Percentiles rank a stretch among this genome's conserved stretches.
phyloP scores from a whole-genome alignment of 2,329 filamentous ascomycete genomes.

The Fusarium avenaceum region DNA sequence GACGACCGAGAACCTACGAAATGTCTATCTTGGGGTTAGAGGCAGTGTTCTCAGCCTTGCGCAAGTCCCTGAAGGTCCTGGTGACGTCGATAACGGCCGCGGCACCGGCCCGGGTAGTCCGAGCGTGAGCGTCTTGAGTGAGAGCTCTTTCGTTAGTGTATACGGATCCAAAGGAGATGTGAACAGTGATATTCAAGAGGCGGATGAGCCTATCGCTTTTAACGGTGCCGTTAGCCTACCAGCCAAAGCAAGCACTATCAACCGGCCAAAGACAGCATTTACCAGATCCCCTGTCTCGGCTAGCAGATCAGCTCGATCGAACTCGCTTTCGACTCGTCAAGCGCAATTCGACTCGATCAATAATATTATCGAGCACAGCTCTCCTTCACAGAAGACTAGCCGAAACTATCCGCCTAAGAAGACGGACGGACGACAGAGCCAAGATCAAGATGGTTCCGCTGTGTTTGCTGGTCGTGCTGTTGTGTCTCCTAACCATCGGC shows the following conservation, averaged over 20 bases:
- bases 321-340: conserved; percentile 51
- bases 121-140: conserved; percentile 73
- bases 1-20: conserved; percentile 71
- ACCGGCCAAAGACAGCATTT: conserved; percentile 44
- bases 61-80: conserved; percentile 59
- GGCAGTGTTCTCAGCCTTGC: conserved; percentile 66
- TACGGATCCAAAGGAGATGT: conserved; percentile 65
- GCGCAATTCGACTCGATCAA: conserved; percentile 62
- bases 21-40: conserved; percentile 67
- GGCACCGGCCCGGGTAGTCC: conserved; percentile 66
- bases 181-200: conserved; percentile 41
- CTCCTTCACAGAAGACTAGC: conserved; percentile 66
- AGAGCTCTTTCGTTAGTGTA: conserved; percentile 76
- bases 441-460: conserved; percentile 43
- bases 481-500: conserved; percentile 42
- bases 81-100: conserved; percentile 38
- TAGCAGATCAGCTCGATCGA: conserved; percentile 44
- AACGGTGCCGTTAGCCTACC: conserved; percentile 46
- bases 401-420: conserved; percentile 49
- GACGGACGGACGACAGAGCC: conserved; percentile 51
- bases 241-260: conserved; percentile 34
- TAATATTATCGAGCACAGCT: conserved; percentile 60
- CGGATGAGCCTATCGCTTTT: conserved; percentile 52
- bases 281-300: conserved; percentile 24
- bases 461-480: conserved; percentile 31